Percentiles rank a stretch among this genome's conserved stretches.
phyloP scores from a whole-genome alignment of 2,329 filamentous ascomycete species.

The Aspergillus sclerotialis region DNA sequence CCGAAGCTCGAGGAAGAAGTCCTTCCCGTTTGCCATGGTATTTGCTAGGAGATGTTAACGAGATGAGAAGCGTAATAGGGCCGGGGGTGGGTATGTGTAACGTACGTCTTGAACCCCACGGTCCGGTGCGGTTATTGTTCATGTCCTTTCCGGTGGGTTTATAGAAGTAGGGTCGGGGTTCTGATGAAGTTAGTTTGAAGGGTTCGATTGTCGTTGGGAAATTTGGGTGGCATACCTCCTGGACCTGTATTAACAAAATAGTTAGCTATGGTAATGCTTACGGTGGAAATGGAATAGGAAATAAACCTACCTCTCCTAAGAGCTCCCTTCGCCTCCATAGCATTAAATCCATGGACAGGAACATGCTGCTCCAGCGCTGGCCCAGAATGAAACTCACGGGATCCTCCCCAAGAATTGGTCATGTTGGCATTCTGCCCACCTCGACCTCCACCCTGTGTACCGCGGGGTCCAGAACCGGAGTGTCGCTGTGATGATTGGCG shows the following conservation, averaged over 20 bases:
- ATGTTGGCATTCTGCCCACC: constrained; percentile 20
- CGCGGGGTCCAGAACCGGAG: constrained; percentile 14
- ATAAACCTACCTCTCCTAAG: constrained; percentile 32
- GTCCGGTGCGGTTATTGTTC: constrained; percentile 29
- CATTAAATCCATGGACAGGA: constrained; percentile 39
- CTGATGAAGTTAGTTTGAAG: constrained; percentile 13
- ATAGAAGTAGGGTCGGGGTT: constrained; percentile 30
- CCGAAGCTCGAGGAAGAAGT: constrained; percentile 44
- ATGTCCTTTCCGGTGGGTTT: constrained; percentile 31
- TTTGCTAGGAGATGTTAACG: constrained; percentile 29
- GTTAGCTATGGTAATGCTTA: constrained; percentile 3
- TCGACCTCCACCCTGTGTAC: constrained; percentile 23
- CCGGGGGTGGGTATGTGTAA: constrained; percentile 1
- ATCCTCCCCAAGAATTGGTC: constrained; percentile 21
- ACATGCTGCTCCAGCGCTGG: constrained; percentile 32
- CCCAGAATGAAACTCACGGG: constrained; percentile 13
- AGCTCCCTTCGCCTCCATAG: constrained; percentile 33
- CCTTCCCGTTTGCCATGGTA: constrained; percentile 42
- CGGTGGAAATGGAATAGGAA: not conserved
- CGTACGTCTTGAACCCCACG: constrained; percentile 41
- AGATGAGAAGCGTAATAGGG: too few species aligned
- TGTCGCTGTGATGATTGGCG: constrained; percentile 32
- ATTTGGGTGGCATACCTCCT: constrained; percentile 23
- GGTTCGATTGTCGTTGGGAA: too few species aligned
- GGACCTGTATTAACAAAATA: constrained; percentile 14